Conservation (phyloP, 805 yeast genomes). For the Candida coquimbonensis region DNA sequence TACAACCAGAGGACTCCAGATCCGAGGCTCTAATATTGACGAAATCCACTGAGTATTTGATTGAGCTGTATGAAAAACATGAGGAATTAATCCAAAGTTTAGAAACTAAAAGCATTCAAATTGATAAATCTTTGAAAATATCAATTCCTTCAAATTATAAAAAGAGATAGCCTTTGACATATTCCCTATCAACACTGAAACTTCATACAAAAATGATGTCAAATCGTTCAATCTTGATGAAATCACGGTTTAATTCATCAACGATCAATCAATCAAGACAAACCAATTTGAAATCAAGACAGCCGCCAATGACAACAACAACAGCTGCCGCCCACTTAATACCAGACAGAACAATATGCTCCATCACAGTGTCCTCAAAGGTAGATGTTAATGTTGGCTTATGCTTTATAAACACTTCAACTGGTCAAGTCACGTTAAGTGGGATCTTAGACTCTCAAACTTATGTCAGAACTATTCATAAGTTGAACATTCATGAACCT, state of each 20-base stretch:
- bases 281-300: neutral
- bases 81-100: conserved; percentile 35
- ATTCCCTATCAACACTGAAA: no score
- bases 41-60: conserved; percentile 53
- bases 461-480: conserved; percentile 37
- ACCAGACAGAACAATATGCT: conserved; percentile 21
- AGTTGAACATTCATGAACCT: conserved; percentile 28
- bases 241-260: no score
- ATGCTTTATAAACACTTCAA: conserved; percentile 30
- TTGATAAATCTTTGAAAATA: conserved; percentile 5
- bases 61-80: conserved; percentile 44
- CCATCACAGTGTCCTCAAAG: conserved; percentile 24
- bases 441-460: conserved; percentile 39
- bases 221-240: no score
- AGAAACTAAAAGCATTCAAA: conserved; percentile 25
- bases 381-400: conserved; percentile 30
- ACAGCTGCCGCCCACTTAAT: conserved; percentile 1
- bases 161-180: no score
- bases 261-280: neutral
- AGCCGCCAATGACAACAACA: conserved; percentile 1
- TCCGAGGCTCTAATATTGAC: conserved; percentile 73
- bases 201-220: no score
- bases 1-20: conserved; percentile 63
- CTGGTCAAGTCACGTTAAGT: conserved; percentile 32
- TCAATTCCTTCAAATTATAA: neutral